Conservation (phyloP, 768 basidiomycete genomes). For the Hortiboletus flavorubellus region DNA sequence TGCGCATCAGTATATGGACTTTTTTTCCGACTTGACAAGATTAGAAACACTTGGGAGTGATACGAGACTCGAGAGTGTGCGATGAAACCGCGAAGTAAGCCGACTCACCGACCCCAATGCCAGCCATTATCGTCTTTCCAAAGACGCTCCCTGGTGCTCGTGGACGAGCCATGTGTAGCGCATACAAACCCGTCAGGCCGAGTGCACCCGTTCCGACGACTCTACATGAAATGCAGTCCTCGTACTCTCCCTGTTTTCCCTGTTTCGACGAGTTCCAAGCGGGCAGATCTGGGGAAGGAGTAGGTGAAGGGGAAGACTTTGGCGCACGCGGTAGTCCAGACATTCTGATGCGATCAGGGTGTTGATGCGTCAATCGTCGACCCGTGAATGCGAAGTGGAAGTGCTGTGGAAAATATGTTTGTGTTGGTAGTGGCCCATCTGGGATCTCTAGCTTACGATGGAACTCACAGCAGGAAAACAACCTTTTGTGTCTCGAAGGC, state of each 20-base stretch:
- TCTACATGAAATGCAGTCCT: constrained; percentile 68
- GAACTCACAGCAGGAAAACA: too few species aligned
- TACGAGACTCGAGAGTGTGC: neutral
- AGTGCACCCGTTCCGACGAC: constrained; percentile 44
- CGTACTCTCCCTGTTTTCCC: constrained; percentile 8
- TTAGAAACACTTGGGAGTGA: neutral
- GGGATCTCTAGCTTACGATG: too few species aligned
- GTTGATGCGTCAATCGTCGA: too few species aligned
- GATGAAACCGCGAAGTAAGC: neutral
- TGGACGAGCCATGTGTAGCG: constrained; percentile 57
- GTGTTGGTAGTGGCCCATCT: too few species aligned
- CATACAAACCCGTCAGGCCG: constrained; percentile 62
- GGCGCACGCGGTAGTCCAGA: constrained; percentile 17
- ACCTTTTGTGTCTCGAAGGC: too few species aligned
- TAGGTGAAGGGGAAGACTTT: neutral
- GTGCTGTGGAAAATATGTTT: too few species aligned
- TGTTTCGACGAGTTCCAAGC: neutral
- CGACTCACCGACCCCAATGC: constrained; percentile 57
- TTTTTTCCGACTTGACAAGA: neutral
- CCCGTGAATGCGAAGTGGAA: too few species aligned
- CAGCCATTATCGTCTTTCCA: constrained; percentile 61
- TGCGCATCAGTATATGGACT: constrained; percentile 6
- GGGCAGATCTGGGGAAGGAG: neutral
- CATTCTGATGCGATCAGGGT: constrained; percentile 3
- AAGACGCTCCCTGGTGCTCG: constrained; percentile 56